A percentile compares a stretch with the other conserved stretches of the same genome.
Conservation (phyloP, 495 filamentous ascomycete genomes). For the Entonaema liquescens region DNA sequence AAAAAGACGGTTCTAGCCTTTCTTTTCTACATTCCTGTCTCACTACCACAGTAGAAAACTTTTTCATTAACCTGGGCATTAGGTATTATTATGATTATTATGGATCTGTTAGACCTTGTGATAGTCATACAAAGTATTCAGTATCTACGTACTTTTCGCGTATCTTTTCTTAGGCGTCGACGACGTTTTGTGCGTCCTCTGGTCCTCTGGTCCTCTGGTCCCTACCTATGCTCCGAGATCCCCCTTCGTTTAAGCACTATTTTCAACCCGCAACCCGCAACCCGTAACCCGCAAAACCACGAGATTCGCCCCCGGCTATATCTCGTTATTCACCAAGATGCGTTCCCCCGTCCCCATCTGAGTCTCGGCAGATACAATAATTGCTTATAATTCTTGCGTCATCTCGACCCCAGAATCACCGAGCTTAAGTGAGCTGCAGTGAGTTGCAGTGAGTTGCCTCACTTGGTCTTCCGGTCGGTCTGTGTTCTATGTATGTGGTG, state of each 20-base stretch:
- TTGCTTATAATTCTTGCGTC: constrained; percentile 29
- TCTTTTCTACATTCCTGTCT: constrained; percentile 17
- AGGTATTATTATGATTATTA: neutral
- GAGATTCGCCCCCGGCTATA: constrained; percentile 4
- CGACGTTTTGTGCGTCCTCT: neutral
- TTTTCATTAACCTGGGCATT: constrained; percentile 9
- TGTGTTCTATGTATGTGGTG: neutral
- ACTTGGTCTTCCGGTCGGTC: constrained; percentile 23
- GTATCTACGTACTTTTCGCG: neutral
- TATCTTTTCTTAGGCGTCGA: constrained; percentile 5
- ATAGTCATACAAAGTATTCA: neutral
- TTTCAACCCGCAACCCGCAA: neutral
- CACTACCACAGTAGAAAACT: constrained; percentile 7
- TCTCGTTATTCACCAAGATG: constrained; percentile 2
- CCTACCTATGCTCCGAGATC: neutral
- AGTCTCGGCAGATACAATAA: constrained; percentile 23
- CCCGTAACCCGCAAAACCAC: neutral
- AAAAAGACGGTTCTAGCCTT: constrained; percentile 30
- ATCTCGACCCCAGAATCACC: constrained; percentile 15
- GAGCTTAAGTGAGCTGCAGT: constrained; percentile 16
- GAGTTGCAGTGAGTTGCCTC: constrained; percentile 34
- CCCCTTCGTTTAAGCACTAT: neutral
- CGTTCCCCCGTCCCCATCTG: neutral
- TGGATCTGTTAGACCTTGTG: neutral
- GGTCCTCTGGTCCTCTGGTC: no score